Base-by-base conservation (phyloP, 306 rosid species). In the Rosa chinensis region DNA sequence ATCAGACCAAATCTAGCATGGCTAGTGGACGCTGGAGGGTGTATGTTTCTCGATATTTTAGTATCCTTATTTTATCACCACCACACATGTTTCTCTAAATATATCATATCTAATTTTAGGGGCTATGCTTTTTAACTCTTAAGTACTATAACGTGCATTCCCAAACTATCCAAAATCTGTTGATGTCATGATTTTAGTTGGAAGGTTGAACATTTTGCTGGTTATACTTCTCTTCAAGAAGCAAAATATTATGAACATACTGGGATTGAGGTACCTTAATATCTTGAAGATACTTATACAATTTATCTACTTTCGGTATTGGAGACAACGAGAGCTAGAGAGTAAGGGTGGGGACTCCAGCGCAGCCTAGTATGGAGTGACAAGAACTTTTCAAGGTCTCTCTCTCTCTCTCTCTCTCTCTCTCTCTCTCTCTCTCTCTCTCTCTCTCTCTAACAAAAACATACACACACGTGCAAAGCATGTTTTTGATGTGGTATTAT, bases 21-120 rank as follows among this genome's bases (percentile, higher is more conserved):
- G 98, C 89, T 93, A 18, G 98, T 89, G 72, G 98, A 94, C 75
- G 96, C 98, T 16, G 87, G 81, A 84, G 97, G 96, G 81, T 94
- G 98, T 48, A 88, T 94, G 80, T 75, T 94, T 67, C 97, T 94
- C 43, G 98, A 94, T 80, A 56, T 63, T 80, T 85, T 90, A 8
- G 97, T 94, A 94, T 92, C 98, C 97, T 88, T 87, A 4, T 74
- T 74, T 10, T 50, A 35, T 18, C 37, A n/a, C 42, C 37, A n/a
- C 42, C 42, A 18, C 35, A 70, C n/a, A 32, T 67, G 49, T 55
- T 56, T 78, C 47, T 39, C 23, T 52, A 53, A 56, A 6, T 43
- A 13, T 21, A 74, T 5, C 16, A 40, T 67, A 35, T 48, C 8
- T 73, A 9, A 14, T 20, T 35, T 8, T 53, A 42, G 17, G 10